Conservation (phyloP, 2,329 filamentous ascomycete species). For the Hymenoscyphus fructigenus region DNA sequence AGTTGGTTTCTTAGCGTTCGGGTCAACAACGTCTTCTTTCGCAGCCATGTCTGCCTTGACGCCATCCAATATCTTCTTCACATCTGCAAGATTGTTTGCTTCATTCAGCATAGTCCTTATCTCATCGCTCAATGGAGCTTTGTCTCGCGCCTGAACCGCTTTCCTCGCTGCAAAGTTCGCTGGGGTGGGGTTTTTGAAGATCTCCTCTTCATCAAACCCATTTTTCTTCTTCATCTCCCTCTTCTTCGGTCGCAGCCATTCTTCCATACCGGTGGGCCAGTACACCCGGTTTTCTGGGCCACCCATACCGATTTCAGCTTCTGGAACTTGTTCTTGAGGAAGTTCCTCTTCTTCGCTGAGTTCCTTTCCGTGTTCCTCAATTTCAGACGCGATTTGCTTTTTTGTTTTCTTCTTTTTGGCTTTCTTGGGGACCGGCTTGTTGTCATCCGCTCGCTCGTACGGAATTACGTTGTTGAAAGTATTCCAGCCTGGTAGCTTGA, state of each 20-base stretch:
- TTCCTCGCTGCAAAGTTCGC: slow-evolving; percentile 33
- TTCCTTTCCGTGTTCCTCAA: slow-evolving; percentile 34
- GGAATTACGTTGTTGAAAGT: slow-evolving; percentile 76
- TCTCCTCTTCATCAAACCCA: slow-evolving; percentile 38
- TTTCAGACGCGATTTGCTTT: slow-evolving; percentile 40
- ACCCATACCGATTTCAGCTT: slow-evolving; percentile 80
- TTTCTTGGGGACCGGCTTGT: slow-evolving; percentile 53
- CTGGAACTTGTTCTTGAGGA: slow-evolving; percentile 42
- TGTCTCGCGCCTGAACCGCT: slow-evolving; percentile 23
- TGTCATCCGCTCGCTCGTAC: slow-evolving; percentile 74
- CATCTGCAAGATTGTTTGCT: slow-evolving; percentile 26
- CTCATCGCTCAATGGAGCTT: slow-evolving; percentile 22
- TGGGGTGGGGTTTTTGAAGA: slow-evolving; percentile 33
- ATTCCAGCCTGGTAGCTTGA: slow-evolving; percentile 78
- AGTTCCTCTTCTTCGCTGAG: slow-evolving; percentile 39
- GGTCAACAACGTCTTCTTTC: slow-evolving; percentile 13
- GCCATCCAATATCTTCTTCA: slow-evolving; percentile 30
- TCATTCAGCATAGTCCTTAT: slow-evolving; percentile 25
- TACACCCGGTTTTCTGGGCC: slow-evolving; percentile 80
- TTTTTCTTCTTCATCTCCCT: slow-evolving; percentile 53
- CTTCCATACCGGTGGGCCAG: slow-evolving; percentile 87
- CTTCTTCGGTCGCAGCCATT: slow-evolving; percentile 84
- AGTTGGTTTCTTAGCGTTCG: slow-evolving; percentile 19
- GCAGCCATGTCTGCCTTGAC: slow-evolving; percentile 20
- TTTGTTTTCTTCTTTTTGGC: slow-evolving; percentile 43